These are phyloP conservation scores for Aphanomyces cochlioides DNA, from an alignment of 352 stramenopile species.

Conservation along the genomic window DNA sequence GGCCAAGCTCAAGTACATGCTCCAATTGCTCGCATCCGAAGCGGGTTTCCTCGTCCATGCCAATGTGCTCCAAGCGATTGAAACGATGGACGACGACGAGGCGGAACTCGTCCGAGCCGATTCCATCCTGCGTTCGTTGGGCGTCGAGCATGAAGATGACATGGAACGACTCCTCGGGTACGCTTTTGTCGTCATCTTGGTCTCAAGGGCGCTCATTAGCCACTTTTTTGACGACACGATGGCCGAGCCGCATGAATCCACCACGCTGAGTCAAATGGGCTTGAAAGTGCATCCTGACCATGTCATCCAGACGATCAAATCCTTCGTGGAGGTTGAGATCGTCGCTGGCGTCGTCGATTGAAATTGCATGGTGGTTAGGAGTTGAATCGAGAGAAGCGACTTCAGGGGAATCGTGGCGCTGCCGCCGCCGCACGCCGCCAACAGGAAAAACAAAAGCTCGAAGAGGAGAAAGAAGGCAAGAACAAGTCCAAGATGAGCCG, in stretches of 20 bases:
- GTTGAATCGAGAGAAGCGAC: constrained; percentile 63
- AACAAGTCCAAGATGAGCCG: neutral
- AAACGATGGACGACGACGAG: constrained; percentile 65
- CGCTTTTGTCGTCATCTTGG: constrained; percentile 35
- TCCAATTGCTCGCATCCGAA: constrained; percentile 79
- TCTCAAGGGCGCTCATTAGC: neutral
- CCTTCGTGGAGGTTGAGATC: constrained; percentile 75
- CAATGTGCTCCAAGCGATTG: constrained; percentile 72
- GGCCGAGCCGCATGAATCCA: constrained; percentile 37
- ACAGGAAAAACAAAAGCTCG: constrained; percentile 16
- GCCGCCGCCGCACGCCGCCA: neutral
- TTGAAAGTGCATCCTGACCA: constrained; percentile 78
- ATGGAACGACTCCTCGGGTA: constrained; percentile 78
- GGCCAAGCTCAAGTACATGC: constrained; percentile 84
- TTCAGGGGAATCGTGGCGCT: constrained; percentile 1
- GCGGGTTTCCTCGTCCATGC: constrained; percentile 86
- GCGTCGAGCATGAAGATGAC: constrained; percentile 81
- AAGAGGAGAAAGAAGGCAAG: constrained; percentile 6
- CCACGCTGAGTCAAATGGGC: constrained; percentile 35
- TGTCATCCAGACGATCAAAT: constrained; percentile 81
- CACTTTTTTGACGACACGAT: constrained; percentile 72
- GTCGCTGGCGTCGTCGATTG: constrained; percentile 27
- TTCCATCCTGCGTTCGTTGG: constrained; percentile 82
- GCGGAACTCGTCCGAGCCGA: constrained; percentile 83
- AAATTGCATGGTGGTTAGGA: constrained; percentile 37